These are phyloP conservation scores for Tothia fuscella DNA, from an alignment of 2,329 filamentous ascomycete genomes.

Conservation along the genomic window DNA sequence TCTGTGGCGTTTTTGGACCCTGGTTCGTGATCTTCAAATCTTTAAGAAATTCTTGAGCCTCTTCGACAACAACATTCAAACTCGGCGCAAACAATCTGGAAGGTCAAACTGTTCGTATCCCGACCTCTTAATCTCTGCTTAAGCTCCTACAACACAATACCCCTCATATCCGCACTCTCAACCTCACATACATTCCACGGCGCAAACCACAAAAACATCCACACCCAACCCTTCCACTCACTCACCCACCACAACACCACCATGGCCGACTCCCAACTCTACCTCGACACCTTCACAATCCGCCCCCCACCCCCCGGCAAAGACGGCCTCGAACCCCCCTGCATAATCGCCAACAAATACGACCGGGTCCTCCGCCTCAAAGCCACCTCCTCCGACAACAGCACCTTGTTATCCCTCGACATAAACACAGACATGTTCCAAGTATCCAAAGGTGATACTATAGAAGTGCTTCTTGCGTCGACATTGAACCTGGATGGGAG, in stretches of 20 bases:
- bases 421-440: constrained; percentile 91
- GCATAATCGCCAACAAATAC: constrained; percentile 71
- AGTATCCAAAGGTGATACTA: constrained; percentile 56
- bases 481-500: constrained; percentile 77
- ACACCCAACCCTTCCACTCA: neutral
- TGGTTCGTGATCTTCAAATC: too few species aligned
- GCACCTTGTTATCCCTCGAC: constrained; percentile 72
- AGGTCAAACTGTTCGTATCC: too few species aligned
- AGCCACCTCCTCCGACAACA: constrained; percentile 65
- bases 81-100: too few species aligned
- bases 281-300: constrained; percentile 83
- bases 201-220: too few species aligned
- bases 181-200: too few species aligned
- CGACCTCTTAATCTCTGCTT: too few species aligned
- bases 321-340: constrained; percentile 89
- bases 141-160: too few species aligned
- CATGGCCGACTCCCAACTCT: constrained; percentile 80
- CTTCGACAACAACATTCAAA: too few species aligned
- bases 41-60: too few species aligned
- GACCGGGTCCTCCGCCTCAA: constrained; percentile 84
- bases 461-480: constrained; percentile 73
- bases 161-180: too few species aligned
- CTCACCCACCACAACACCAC: constrained; percentile 17
- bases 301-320: constrained; percentile 56
- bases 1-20: neutral